Base-by-base conservation (phyloP, 306 rosid genomes). In the Vigna nakashimae region DNA sequence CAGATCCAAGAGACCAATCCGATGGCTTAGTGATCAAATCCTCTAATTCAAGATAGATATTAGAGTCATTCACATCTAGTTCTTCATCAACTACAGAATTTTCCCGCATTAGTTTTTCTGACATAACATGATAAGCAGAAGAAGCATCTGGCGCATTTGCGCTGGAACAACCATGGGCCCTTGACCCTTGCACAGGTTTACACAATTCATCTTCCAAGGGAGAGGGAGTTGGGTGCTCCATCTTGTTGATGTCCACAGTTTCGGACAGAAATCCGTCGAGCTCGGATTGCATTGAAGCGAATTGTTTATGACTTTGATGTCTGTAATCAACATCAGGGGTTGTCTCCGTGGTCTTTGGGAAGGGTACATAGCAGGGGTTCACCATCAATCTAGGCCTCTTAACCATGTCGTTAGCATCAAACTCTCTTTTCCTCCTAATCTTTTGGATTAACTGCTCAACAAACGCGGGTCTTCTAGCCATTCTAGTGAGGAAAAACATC, bases 41-140 rank as follows among this genome's bases (percentile, higher is more conserved):
- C 89, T 91, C 97, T 76, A 91, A 73, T 58, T 95, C 96, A 65
- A 86, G 88, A 71, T 88, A 92, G 55, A 95, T 82, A 34, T 84
- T 86, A 0, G 92, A 83, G 84, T 88, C 96, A 80, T 88, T 89
- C 52, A 83, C 82, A 58, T 77, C 86, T 24, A 83, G 65, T 42
- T 76, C 89, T 75, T 91, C 96, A 50, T 86, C 92, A 46, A 82
- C 78, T 38, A 65, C 26, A 59, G 79, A 51, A 56, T 53, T 84
- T 17, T 88, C 92, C 22, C 72, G 64, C 53, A 85, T 66, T 1
- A 91, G 63, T 10, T 83, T 79, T 55, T 91, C 93, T 0, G 95
- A 84, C 89, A 87, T 45, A 30, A 70, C 87, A 76, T 84, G 71
- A 64, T 86, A 89, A 17, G 85, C 91, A 28, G 88, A 87, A 63